A percentile compares a stretch with the other conserved stretches of the same genome.
Evolutionary conservation across 148 eudicot genomes (phyloP).

Genomic region (Polygonum maritimum): DNA sequence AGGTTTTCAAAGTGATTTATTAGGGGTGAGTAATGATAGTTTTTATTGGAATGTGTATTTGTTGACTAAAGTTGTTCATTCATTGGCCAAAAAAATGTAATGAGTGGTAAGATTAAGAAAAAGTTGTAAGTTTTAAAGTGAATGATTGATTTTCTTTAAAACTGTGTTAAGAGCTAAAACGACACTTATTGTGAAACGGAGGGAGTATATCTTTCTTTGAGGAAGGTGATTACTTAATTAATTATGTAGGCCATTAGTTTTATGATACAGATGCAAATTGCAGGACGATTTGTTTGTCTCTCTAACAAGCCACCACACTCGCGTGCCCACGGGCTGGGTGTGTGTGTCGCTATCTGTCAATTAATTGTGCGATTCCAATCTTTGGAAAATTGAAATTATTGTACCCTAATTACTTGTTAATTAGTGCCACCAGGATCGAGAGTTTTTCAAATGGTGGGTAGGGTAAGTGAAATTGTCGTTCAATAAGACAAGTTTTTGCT

Average conservation of each 20-base stretch:
- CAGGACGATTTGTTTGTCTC: constrained; percentile 6
- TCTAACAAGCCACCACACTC: neutral
- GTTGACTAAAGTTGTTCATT: too few species aligned
- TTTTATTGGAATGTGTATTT: too few species aligned
- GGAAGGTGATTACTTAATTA: neutral
- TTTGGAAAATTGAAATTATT: neutral
- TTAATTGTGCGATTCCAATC: neutral
- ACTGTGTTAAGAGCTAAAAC: too few species aligned
- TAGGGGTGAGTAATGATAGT: too few species aligned
- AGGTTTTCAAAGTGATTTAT: too few species aligned
- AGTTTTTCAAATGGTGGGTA: neutral
- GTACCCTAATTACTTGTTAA: neutral
- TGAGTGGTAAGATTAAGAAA: too few species aligned
- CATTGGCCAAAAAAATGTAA: too few species aligned
- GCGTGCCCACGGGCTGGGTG: constrained; percentile 2
- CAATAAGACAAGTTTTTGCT: neutral
- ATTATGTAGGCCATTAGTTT: neutral
- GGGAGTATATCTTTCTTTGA: neutral
- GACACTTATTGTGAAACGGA: too few species aligned
- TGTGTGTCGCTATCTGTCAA: neutral
- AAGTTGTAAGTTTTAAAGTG: too few species aligned
- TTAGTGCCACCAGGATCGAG: neutral
- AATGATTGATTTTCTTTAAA: too few species aligned
- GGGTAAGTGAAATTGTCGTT: neutral
- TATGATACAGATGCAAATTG: neutral